Conservation (phyloP, 2,329 filamentous ascomycete species). For the Aspergillus pseudoglaucus region DNA sequence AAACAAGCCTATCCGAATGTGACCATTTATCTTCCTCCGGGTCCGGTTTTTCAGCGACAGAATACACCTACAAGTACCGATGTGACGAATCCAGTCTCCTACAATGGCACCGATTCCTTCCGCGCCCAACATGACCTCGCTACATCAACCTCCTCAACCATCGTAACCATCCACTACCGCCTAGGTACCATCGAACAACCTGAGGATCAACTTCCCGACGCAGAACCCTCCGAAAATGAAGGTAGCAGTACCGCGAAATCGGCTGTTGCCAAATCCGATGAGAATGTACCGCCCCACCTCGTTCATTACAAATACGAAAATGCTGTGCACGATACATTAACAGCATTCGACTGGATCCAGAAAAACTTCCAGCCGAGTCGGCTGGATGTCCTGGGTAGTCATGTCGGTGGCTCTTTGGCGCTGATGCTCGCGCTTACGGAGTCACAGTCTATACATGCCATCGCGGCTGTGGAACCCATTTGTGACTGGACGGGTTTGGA, state of each 20-base stretch:
- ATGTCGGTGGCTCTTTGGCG: slow-evolving; percentile 37
- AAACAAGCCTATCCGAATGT: slow-evolving; percentile 18
- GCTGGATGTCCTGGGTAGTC: slow-evolving; percentile 27
- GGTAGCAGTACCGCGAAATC: background rate
- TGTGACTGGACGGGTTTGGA: slow-evolving; percentile 38
- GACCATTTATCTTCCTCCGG: slow-evolving; percentile 33
- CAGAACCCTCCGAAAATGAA: background rate
- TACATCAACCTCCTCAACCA: slow-evolving; percentile 20
- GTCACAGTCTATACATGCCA: slow-evolving; percentile 24
- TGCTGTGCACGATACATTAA: slow-evolving; percentile 34
- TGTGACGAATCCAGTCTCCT: background rate
- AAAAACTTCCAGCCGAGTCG: slow-evolving; percentile 22
- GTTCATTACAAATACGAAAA: slow-evolving; percentile 28
- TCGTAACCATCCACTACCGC: slow-evolving; percentile 39
- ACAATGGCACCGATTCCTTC: background rate
- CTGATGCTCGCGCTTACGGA: slow-evolving; percentile 40
- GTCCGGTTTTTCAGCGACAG: slow-evolving; percentile 21
- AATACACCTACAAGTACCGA: background rate
- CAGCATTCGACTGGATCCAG: slow-evolving; percentile 34
- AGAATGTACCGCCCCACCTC: background rate
- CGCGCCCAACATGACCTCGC: background rate
- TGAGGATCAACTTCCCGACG: background rate
- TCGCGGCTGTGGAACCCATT: slow-evolving; percentile 29
- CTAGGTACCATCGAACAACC: slow-evolving; percentile 16
- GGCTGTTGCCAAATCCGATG: background rate